phyloP scores from a whole-genome alignment of 2,329 filamentous ascomycete genomes.

The Ceratocystis ficicola region DNA sequence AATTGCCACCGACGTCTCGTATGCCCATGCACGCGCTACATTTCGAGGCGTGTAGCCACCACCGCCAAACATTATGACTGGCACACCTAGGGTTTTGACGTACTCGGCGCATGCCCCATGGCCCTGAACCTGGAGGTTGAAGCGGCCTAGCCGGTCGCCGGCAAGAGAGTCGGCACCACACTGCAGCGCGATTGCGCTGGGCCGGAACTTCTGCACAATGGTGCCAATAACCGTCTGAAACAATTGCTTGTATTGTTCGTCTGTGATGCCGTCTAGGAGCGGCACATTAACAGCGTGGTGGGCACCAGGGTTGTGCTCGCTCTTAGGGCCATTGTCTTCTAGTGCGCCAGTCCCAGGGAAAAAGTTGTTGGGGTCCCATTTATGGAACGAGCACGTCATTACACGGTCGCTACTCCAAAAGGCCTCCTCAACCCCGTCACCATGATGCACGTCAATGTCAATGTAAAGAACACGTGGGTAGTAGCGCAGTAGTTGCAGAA shows the following conservation, averaged over 20 bases:
- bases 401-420: conserved; percentile 84
- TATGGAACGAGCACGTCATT: conserved; percentile 91
- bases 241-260: conserved; percentile 74
- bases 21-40: conserved; percentile 90
- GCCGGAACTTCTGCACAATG: conserved; percentile 73
- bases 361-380: conserved; percentile 73
- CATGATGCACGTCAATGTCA: conserved; percentile 86
- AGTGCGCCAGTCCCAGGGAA: conserved; percentile 86
- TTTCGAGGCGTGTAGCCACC: conserved; percentile 95
- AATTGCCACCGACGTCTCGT: conserved; percentile 86
- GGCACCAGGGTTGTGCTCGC: conserved; percentile 73
- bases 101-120: conserved; percentile 86
- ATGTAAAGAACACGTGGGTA: conserved; percentile 85
- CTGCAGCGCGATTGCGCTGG: conserved; percentile 82
- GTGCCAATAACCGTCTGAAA: conserved; percentile 71
- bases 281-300: conserved; percentile 87
- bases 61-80: conserved; percentile 81
- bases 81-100: conserved; percentile 68
- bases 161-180: conserved; percentile 92
- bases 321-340: conserved; percentile 70
- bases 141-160: conserved; percentile 83
- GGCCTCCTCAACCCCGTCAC: conserved; percentile 81
- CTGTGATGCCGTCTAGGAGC: conserved; percentile 79
- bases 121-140: conserved; percentile 91
- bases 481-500: conserved; percentile 72